Conservation (phyloP, 345 rosid species). For the Noccaea bulbosa region DNA sequence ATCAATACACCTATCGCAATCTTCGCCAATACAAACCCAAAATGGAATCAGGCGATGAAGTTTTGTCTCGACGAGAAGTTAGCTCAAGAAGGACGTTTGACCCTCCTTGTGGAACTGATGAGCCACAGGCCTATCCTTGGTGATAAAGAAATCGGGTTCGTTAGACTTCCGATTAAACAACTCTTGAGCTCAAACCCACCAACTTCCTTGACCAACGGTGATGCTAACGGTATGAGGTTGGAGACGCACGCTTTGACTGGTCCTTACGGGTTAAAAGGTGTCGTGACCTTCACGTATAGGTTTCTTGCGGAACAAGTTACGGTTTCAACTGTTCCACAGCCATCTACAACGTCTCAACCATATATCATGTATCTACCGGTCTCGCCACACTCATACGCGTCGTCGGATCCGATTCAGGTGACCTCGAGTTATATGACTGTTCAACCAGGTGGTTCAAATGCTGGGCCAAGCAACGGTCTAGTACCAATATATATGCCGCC, state of each 20-base stretch:
- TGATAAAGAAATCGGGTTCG: conserved; percentile 67
- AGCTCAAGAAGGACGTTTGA: conserved; percentile 56
- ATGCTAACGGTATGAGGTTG: conserved; percentile 42
- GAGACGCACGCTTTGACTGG: conserved; percentile 62
- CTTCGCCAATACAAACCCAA: conserved; percentile 56
- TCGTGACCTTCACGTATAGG: conserved; percentile 58
- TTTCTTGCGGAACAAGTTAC: conserved; percentile 37
- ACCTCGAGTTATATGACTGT: conserved; percentile 6
- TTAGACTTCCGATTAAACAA: conserved; percentile 66
- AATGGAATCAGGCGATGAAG: conserved; percentile 63
- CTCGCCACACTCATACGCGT: conserved; percentile 14
- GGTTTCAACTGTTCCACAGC: not conserved
- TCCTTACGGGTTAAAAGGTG: conserved; percentile 69
- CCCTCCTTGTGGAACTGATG: conserved; percentile 55
- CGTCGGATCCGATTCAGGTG: not conserved
- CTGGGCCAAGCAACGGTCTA: conserved; percentile 18
- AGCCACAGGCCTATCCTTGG: conserved; percentile 63
- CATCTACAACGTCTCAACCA: conserved; percentile 27
- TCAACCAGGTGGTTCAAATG: conserved; percentile 7
- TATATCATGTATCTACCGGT: conserved; percentile 34
- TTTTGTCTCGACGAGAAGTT: conserved; percentile 54
- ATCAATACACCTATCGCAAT: conserved; percentile 50
- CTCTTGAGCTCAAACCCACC: conserved; percentile 47
- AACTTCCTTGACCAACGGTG: not conserved
- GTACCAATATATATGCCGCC: conserved; percentile 30